Evolutionary conservation across 2,329 filamentous ascomycete species (phyloP).

Genomic region (Colletotrichum spaethianum): DNA sequence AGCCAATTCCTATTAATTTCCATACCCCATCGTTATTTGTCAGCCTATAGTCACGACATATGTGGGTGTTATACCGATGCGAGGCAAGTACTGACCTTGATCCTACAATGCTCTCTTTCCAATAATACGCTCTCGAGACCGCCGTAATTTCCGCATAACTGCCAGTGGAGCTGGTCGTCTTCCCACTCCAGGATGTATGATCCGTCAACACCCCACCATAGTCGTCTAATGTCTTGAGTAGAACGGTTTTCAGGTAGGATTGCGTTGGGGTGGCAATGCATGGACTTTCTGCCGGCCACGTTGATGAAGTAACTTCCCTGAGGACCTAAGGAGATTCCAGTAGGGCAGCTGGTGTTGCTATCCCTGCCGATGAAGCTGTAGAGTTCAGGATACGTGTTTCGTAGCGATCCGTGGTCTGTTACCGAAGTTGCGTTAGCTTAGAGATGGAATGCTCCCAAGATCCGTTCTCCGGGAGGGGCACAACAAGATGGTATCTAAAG

Average conservation of each 20-base stretch:
- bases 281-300: conserved; percentile 14
- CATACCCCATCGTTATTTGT: background rate
- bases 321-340: conserved; percentile 7
- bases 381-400: conserved; percentile 9
- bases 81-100: conserved; percentile 8
- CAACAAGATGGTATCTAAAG: background rate
- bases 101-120: background rate
- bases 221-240: conserved; percentile 6
- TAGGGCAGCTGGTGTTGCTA: conserved; percentile 10
- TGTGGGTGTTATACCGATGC: background rate
- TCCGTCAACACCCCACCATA: background rate
- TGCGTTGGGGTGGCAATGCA: conserved; percentile 11
- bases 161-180: conserved; percentile 13
- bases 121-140: conserved; percentile 5
- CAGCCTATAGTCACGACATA: no score
- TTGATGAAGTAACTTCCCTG: conserved; percentile 21
- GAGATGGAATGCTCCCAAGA: no score
- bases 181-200: conserved; percentile 15
- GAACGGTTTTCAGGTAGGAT: background rate
- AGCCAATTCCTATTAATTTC: conserved; percentile 6
- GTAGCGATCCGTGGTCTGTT: conserved; percentile 20
- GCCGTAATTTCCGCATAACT: conserved; percentile 10
- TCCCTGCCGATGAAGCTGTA: conserved; percentile 17
- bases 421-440: background rate
- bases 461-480: no score